phyloP scores from a whole-genome alignment of 2,329 filamentous ascomycete species.

The Pseudopyrenochaeta lycopersici region DNA sequence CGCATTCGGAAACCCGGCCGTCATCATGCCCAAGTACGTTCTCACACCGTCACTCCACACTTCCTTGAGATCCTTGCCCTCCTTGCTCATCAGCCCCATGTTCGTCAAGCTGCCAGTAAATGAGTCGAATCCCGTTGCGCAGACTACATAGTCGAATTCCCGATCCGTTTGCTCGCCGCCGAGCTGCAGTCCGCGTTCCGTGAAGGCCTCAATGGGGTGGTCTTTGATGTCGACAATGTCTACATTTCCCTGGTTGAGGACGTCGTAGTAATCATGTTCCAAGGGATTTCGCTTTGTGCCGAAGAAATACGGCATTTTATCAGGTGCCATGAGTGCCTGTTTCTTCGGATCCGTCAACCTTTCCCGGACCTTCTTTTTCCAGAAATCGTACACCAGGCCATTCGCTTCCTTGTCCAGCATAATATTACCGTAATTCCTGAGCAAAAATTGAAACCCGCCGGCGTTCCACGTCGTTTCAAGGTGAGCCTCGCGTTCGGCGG shows the following conservation, averaged over 20 bases:
- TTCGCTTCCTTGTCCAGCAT: neutral
- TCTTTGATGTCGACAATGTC: slow-evolving; percentile 44
- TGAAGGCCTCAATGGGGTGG: slow-evolving; percentile 42
- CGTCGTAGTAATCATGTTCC: slow-evolving; percentile 54
- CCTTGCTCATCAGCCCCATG: slow-evolving; percentile 41
- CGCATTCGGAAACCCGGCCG: slow-evolving; percentile 49
- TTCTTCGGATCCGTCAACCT: neutral
- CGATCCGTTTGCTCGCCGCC: slow-evolving; percentile 56
- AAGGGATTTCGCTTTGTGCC: slow-evolving; percentile 46
- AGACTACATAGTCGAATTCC: slow-evolving; percentile 63
- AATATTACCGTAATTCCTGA: neutral
- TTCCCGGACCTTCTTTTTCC: neutral
- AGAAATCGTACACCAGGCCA: neutral
- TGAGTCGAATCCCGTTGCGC: slow-evolving; percentile 55
- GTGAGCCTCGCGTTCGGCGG: neutral
- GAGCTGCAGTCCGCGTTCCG: slow-evolving; percentile 58
- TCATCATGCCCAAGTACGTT: slow-evolving; percentile 52
- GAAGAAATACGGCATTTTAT: neutral
- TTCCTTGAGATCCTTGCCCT: slow-evolving; percentile 45
- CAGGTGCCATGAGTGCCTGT: neutral
- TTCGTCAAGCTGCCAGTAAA: slow-evolving; percentile 47
- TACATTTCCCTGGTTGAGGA: slow-evolving; percentile 48
- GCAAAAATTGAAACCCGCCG: slow-evolving; percentile 9
- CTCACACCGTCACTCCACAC: slow-evolving; percentile 49
- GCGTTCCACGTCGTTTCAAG: neutral